phyloP scores from a whole-genome alignment of 1,284 basidiomycete genomes.

The Leccinum pallidistipes region DNA sequence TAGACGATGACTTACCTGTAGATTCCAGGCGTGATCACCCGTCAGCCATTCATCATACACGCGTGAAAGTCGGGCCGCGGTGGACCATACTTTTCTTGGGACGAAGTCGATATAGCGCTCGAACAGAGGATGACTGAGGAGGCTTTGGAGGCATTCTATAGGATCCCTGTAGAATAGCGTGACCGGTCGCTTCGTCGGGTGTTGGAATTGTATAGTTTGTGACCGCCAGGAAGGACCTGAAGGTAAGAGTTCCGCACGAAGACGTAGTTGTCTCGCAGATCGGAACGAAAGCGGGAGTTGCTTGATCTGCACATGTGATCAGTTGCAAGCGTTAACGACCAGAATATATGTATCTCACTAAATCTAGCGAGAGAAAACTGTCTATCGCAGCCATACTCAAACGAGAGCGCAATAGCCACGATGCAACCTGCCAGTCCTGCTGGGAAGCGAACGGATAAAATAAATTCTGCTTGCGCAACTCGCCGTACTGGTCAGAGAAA shows the following conservation, averaged over 20 bases:
- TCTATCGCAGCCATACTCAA: background rate
- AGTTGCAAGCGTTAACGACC: background rate
- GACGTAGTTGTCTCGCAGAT: background rate
- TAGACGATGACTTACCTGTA: background rate
- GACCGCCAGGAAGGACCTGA: background rate
- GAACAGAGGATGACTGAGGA: background rate
- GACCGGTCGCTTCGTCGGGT: background rate
- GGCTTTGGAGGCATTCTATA: background rate
- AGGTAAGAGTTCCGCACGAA: background rate
- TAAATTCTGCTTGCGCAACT: constrained; percentile 2
- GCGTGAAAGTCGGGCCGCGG: background rate
- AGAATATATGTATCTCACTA: background rate
- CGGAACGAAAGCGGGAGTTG: background rate
- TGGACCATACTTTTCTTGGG: background rate
- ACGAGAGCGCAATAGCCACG: background rate
- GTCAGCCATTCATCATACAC: background rate
- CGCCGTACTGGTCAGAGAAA: background rate
- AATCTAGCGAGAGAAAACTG: background rate
- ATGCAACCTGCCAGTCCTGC: constrained; percentile 5
- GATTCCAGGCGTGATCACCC: background rate
- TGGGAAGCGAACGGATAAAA: constrained; percentile 3
- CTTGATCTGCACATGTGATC: background rate
- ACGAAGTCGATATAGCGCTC: background rate
- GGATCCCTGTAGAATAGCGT: background rate
- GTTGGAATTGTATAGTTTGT: background rate